Percentiles rank a stretch among this genome's conserved stretches.
These are phyloP conservation scores for Aspergillus clavatus DNA, from an alignment of 2,329 filamentous ascomycete species.

Conservation along the genomic window DNA sequence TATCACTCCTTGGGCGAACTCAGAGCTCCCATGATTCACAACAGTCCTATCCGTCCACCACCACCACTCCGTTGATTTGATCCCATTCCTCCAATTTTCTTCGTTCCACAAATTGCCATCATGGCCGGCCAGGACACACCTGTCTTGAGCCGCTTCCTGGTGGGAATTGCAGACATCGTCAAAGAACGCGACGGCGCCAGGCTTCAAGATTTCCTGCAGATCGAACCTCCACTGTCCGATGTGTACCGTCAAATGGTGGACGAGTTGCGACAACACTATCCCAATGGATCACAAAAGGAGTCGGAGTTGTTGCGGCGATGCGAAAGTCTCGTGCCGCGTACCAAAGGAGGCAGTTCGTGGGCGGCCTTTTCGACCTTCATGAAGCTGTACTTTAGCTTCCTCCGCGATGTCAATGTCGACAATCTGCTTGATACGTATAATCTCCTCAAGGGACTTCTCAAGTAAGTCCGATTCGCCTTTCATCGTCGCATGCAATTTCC, in stretches of 20 bases:
- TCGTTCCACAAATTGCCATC: background rate
- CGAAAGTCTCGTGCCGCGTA: slow-evolving; percentile 58
- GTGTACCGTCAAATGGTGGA: slow-evolving; percentile 63
- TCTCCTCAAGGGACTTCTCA: slow-evolving; percentile 66
- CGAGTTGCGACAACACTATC: slow-evolving; percentile 61
- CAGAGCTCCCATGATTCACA: background rate
- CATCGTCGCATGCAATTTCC: background rate
- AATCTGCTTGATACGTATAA: slow-evolving; percentile 72
- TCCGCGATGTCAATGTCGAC: slow-evolving; percentile 72
- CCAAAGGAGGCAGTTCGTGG: slow-evolving; percentile 66
- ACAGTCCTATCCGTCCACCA: background rate
- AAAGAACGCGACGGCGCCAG: slow-evolving; percentile 58
- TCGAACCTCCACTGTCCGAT: slow-evolving; percentile 65
- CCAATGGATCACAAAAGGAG: slow-evolving; percentile 44
- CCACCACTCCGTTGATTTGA: background rate
- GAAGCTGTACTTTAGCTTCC: slow-evolving; percentile 73
- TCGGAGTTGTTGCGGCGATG: slow-evolving; percentile 57
- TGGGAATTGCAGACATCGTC: slow-evolving; percentile 59
- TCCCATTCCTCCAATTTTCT: background rate
- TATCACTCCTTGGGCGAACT: too few species aligned
- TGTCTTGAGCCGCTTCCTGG: slow-evolving; percentile 64
- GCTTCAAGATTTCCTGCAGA: slow-evolving; percentile 66
- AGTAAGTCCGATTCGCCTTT: slow-evolving; percentile 50
- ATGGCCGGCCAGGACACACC: slow-evolving; percentile 47
- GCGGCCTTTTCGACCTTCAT: slow-evolving; percentile 73